Evolutionary conservation across 768 basidiomycete species (phyloP).

Genomic region (Agaricus subrufescens): DNA sequence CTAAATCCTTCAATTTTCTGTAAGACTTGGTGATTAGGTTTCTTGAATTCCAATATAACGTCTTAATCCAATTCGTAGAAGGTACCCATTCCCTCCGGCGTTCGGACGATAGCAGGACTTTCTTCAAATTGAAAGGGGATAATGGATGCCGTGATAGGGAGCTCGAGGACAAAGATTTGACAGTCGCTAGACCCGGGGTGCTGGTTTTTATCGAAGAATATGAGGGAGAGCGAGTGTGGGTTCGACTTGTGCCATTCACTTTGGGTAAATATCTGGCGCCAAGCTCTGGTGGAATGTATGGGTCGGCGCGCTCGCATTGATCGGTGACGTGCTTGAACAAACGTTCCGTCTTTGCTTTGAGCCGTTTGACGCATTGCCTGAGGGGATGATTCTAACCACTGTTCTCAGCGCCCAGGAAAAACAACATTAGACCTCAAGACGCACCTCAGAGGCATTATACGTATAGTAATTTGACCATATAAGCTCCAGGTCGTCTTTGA

Average conservation of each 20-base stretch:
- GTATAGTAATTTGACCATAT: conserved; percentile 95
- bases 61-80: conserved; percentile 59
- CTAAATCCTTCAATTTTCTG: conserved; percentile 32
- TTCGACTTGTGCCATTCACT: conserved; percentile 36
- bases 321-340: conserved; percentile 91
- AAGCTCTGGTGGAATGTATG: conserved; percentile 51
- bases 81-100: conserved; percentile 65
- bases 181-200: conserved; percentile 23
- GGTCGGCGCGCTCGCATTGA: conserved; percentile 74
- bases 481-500: conserved; percentile 89
- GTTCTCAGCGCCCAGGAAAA: conserved; percentile 2
- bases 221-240: conserved; percentile 36
- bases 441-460: conserved; percentile 88
- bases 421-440: conserved; percentile 23
- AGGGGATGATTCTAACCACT: conserved; percentile 76
- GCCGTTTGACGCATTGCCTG: conserved; percentile 71
- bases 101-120: conserved; percentile 63
- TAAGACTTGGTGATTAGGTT: conserved; percentile 15
- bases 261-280: conserved; percentile 24
- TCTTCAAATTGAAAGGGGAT: conserved; percentile 48
- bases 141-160: conserved; percentile 8
- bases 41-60: conserved; percentile 24
- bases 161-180: conserved; percentile 19
- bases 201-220: conserved; percentile 21
- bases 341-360: conserved; percentile 80